Evolutionary conservation across 495 filamentous ascomycete species (phyloP).

Genomic region (Annulohypoxylon moriforme): DNA sequence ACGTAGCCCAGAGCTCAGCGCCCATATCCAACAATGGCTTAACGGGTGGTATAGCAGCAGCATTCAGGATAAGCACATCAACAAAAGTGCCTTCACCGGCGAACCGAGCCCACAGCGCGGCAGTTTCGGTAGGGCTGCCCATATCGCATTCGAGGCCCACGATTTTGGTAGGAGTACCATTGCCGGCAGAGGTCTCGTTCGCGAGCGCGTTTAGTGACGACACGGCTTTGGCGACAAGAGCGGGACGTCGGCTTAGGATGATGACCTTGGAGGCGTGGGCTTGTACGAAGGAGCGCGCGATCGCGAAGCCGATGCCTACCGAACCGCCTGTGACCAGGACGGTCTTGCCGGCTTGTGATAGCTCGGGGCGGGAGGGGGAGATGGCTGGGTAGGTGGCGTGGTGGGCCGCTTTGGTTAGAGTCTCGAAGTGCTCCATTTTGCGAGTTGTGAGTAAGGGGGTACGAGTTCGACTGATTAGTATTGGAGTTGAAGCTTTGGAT

Average conservation of each 20-base stretch:
- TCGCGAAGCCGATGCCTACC: constrained; percentile 50
- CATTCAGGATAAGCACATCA: constrained; percentile 58
- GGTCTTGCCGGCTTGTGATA: constrained; percentile 59
- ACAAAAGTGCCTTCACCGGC: constrained; percentile 44
- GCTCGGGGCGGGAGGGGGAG: constrained; percentile 55
- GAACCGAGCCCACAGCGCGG: constrained; percentile 51
- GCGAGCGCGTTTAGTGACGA: constrained; percentile 5
- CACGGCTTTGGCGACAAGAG: constrained; percentile 24
- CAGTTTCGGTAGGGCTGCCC: constrained; percentile 30
- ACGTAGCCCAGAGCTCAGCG: constrained; percentile 44
- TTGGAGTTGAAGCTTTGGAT: background rate
- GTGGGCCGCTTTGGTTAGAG: constrained; percentile 46
- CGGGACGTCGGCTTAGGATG: constrained; percentile 46
- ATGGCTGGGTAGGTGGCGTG: constrained; percentile 53
- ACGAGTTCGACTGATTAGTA: background rate
- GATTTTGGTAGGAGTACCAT: constrained; percentile 34
- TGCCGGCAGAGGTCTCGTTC: background rate
- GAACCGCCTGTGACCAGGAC: constrained; percentile 62
- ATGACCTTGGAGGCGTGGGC: constrained; percentile 45
- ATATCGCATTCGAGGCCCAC: constrained; percentile 44
- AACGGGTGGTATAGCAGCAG: constrained; percentile 23
- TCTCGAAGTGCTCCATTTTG: background rate
- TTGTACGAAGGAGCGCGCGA: constrained; percentile 48
- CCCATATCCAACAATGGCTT: constrained; percentile 47
- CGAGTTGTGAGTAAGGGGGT: background rate